These are phyloP conservation scores for Penicillium sclerotigenum DNA, from an alignment of 2,329 filamentous ascomycete species.

Conservation along the genomic window DNA sequence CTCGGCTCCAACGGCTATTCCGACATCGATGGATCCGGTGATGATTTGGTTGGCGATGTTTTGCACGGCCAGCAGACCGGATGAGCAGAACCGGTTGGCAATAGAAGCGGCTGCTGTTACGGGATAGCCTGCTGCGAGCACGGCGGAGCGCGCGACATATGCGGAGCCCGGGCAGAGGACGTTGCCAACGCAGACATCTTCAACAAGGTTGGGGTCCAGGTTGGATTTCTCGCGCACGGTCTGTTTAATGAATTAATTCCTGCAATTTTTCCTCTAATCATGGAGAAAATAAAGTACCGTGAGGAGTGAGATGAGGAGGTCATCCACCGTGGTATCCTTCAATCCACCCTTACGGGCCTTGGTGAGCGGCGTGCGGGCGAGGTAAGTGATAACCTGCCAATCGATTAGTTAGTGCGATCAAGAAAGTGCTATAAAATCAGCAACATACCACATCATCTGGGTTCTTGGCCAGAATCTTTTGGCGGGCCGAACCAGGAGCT, in stretches of 20 bases:
- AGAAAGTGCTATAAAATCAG: neutral
- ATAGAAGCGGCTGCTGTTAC: slow-evolving; percentile 73
- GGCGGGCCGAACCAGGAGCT: slow-evolving; percentile 28
- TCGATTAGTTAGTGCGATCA: slow-evolving; percentile 1
- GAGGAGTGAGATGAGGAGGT: slow-evolving; percentile 38
- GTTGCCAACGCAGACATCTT: slow-evolving; percentile 84
- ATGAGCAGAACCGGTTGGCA: slow-evolving; percentile 88
- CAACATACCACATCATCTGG: slow-evolving; percentile 41
- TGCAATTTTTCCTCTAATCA: neutral
- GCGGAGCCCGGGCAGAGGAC: slow-evolving; percentile 85
- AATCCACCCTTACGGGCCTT: slow-evolving; percentile 42
- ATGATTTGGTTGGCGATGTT: slow-evolving; percentile 91
- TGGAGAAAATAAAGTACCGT: slow-evolving; percentile 28
- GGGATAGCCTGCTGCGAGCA: slow-evolving; percentile 82
- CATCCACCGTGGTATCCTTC: slow-evolving; percentile 38
- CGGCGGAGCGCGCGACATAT: slow-evolving; percentile 84
- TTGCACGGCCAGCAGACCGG: slow-evolving; percentile 81
- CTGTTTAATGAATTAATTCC: slow-evolving; percentile 28
- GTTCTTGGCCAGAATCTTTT: slow-evolving; percentile 36
- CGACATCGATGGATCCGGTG: slow-evolving; percentile 84
- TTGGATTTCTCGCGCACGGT: slow-evolving; percentile 75
- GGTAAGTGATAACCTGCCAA: slow-evolving; percentile 40
- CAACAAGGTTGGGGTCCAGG: slow-evolving; percentile 80
- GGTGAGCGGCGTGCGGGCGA: slow-evolving; percentile 40
- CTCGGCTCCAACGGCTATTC: slow-evolving; percentile 86